Base-by-base conservation (phyloP, 2,329 filamentous ascomycete species). In the Taxawa tesnikishii region DNA sequence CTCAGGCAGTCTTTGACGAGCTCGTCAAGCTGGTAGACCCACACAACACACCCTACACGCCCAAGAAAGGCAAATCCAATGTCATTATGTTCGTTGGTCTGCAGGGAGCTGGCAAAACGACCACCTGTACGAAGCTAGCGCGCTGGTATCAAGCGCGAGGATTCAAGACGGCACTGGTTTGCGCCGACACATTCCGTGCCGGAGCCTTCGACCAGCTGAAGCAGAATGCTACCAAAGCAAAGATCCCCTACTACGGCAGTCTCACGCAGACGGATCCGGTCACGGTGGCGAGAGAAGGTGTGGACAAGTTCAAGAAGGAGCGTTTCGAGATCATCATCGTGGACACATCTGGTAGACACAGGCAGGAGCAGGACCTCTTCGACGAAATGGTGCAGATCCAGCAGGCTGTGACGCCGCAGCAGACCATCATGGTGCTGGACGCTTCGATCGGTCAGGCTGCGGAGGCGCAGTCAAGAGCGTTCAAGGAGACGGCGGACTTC, bases 81-180 rank as follows among this genome's bases (percentile, higher is more conserved):
- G 83, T 98, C 53, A 94, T 98, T 59, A 98, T 98, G 90, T 96
- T 98, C 56, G 90, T 98, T 41, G 90, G 90, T 62, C 69, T 98
- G 29, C 90, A 98, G 60, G 90, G 90, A 67, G 84, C 88, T 4
- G 90, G 90, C 57, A 98, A 98, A 62, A 98, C 90, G 15, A 98
- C 90, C 2, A 92, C 88, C 9, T 96, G 90, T 70, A 98, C 90
- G 25, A 98, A 98, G 62, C 68, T 98, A 41, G 90, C 90, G 12
- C 68, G 87, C 37, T 88, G 93, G 68, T 98, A 98, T 60, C 83
- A 93, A 56, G 84, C 83, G 7, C 70, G 90, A 40, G 90, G 90
- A 1, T 93, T 96, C 69, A 84, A 83, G 58, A 74, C 85, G 6
- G 94, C 88, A 44, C 65, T 98, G 34, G 90, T 98, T 19, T 98